Evolutionary conservation across 495 filamentous ascomycete genomes (phyloP), one percentile per base, ranked within the genome.

Genomic region (Tetracladium setigerum): DNA sequence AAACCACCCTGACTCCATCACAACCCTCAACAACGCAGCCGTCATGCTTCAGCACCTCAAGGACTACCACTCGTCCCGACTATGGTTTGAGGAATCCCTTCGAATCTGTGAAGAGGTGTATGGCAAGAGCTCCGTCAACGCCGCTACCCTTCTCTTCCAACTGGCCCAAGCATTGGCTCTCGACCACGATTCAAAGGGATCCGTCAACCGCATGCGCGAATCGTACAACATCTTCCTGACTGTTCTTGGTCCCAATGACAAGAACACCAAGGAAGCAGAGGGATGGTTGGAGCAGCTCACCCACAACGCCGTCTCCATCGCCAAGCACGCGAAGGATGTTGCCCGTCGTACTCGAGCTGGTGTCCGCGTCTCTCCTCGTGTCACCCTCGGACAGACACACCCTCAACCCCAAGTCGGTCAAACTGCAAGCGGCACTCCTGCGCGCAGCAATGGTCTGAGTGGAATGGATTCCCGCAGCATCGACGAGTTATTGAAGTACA

Each of bases 41-140:
- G 92, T 97, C 22, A 99, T 99, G 94, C 79, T 97, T 39, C 94
- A 97, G 68, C 81, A 86, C 46, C 73, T 95, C 57, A 90, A 95
- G 71, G 79, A 84, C 38, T 99, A 90, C 73, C 78, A 84, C 50
- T 88, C 95, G 64, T 96, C 90, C 12, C 84, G 90, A 45, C 72
- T 86, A 51, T 99, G 94, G 94, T 97, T 99, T 63, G 91, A 97
- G 68, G 85, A 86, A 42, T 90, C 89, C 11, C 81, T 97, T 30
- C 69, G 76, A 16, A 79, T 95, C 30, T 95, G 89, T 64, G 87
- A 96, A 67, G 73, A 82, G 38, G 77, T 95, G 15, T 94, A 88
- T 48, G 90, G 92, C 57, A 81, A 83, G 63, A 72, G 87, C 38
- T 91, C 87, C 19, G 79, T 96, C 62, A 91, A 89, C 65, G 87